phyloP scores from a whole-genome alignment of 139 green algal genomes.

The Chlamydomonas urium region DNA sequence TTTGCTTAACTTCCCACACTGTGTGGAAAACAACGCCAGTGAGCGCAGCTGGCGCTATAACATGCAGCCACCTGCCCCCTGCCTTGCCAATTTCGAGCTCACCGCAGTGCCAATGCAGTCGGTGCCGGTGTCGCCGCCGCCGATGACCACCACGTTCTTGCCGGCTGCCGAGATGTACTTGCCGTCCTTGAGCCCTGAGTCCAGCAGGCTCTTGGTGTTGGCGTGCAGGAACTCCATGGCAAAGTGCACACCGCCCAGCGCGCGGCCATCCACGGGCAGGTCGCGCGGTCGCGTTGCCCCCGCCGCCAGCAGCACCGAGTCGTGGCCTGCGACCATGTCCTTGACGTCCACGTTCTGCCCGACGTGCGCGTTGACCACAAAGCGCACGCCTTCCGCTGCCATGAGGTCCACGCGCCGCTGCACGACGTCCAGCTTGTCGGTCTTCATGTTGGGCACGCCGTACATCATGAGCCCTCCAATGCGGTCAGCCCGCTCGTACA shows the following conservation, averaged over 20 bases:
- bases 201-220: constrained; percentile 92
- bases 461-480: constrained; percentile 98
- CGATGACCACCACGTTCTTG: constrained; percentile 96
- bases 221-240: constrained; percentile 95
- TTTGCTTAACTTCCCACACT: too few species aligned
- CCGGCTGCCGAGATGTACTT: constrained; percentile 80
- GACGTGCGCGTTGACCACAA: constrained; percentile 67
- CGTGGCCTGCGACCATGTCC: constrained; percentile 49
- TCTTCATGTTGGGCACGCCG: constrained; percentile 98
- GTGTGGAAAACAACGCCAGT: too few species aligned
- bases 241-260: constrained; percentile 81
- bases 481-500: constrained; percentile 92
- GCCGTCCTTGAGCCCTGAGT: constrained; percentile 56
- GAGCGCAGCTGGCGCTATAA: too few species aligned
- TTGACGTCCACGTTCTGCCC: constrained; percentile 9
- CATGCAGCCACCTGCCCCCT: too few species aligned
- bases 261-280: constrained; percentile 76
- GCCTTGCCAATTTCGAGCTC: too few species aligned
- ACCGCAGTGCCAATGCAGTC: constrained; percentile 96
- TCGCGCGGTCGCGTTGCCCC: constrained; percentile 90
- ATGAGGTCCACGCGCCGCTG: constrained; percentile 94
- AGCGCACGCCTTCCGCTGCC: constrained; percentile 79
- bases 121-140: constrained; percentile 93
- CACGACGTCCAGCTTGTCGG: constrained; percentile 88
- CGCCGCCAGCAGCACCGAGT: constrained; percentile 86